Conservation (phyloP, 768 basidiomycete genomes). For the Sutorius australiensis region DNA sequence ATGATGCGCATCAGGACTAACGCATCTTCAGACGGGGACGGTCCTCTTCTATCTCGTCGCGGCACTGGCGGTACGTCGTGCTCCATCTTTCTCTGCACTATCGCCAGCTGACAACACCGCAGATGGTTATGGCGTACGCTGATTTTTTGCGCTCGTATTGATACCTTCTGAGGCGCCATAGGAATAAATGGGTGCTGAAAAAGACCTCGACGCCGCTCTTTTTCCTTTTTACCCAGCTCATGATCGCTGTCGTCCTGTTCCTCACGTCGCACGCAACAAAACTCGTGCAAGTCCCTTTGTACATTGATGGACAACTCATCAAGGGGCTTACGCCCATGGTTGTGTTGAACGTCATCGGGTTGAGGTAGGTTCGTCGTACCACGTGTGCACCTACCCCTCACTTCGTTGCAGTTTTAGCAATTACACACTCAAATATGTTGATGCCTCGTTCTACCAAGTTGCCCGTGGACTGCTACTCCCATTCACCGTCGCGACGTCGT, state of each 20-base stretch:
- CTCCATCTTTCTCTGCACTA: neutral
- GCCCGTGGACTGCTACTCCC: constrained; percentile 92
- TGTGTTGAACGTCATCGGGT: constrained; percentile 71
- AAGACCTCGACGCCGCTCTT: constrained; percentile 73
- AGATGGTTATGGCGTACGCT: constrained; percentile 90
- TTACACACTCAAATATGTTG: constrained; percentile 89
- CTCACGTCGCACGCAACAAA: constrained; percentile 57
- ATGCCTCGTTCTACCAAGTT: constrained; percentile 93
- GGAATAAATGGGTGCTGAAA: constrained; percentile 91
- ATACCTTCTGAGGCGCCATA: constrained; percentile 29
- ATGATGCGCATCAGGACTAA: constrained; percentile 5
- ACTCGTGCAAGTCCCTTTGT: constrained; percentile 62
- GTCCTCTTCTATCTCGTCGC: constrained; percentile 88
- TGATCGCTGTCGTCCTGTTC: constrained; percentile 78
- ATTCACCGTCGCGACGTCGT: constrained; percentile 88
- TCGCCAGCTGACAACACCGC: constrained; percentile 3
- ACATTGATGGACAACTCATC: constrained; percentile 59
- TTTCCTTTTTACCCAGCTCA: constrained; percentile 78
- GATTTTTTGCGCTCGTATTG: constrained; percentile 19
- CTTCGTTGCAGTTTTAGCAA: constrained; percentile 68
- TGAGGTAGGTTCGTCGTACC: constrained; percentile 56
- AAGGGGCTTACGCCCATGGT: constrained; percentile 77
- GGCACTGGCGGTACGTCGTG: constrained; percentile 68
- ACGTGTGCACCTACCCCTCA: neutral
- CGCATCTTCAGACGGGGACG: constrained; percentile 53